Conservation (phyloP, 768 basidiomycete species). For the Tricholoma bakamatsutake region DNA sequence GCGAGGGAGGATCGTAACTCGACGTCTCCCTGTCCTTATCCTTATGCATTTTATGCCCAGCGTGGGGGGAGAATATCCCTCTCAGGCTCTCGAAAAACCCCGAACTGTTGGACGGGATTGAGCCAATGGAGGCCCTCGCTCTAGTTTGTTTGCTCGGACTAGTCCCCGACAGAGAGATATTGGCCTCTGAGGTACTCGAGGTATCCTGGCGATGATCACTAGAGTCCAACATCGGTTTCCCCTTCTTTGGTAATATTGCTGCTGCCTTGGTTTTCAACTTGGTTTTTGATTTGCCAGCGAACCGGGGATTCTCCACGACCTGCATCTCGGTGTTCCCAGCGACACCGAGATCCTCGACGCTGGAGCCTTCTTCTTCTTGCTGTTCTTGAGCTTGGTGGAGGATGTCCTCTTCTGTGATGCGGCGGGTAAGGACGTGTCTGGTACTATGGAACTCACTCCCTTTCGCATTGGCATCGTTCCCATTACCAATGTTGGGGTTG, state of each 20-base stretch:
- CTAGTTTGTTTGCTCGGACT: neutral
- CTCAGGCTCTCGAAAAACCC: slow-evolving; percentile 42
- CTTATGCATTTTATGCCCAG: neutral
- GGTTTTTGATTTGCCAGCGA: slow-evolving; percentile 11
- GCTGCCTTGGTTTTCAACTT: neutral
- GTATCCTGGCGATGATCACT: neutral
- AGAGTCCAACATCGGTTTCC: neutral
- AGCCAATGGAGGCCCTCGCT: neutral
- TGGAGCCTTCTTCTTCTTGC: slow-evolving; percentile 25
- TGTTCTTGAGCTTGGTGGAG: slow-evolving; percentile 11
- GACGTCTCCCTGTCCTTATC: slow-evolving; percentile 4
- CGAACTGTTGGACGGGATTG: neutral
- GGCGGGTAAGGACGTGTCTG: slow-evolving; percentile 21
- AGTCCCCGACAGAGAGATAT: neutral
- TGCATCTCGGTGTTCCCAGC: slow-evolving; percentile 26
- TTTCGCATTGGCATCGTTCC: slow-evolving; percentile 4
- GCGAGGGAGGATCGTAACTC: neutral
- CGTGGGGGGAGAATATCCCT: slow-evolving; percentile 33
- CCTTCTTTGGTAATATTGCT: neutral
- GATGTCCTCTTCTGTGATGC: slow-evolving; percentile 31
- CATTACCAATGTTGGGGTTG: neutral
- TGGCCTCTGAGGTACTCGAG: neutral
- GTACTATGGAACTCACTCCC: neutral
- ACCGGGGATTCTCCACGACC: slow-evolving; percentile 55
- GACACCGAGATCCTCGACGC: slow-evolving; percentile 23